These are phyloP conservation scores for Prunus davidiana DNA, from an alignment of 306 rosid genomes.

Conservation along the genomic window DNA sequence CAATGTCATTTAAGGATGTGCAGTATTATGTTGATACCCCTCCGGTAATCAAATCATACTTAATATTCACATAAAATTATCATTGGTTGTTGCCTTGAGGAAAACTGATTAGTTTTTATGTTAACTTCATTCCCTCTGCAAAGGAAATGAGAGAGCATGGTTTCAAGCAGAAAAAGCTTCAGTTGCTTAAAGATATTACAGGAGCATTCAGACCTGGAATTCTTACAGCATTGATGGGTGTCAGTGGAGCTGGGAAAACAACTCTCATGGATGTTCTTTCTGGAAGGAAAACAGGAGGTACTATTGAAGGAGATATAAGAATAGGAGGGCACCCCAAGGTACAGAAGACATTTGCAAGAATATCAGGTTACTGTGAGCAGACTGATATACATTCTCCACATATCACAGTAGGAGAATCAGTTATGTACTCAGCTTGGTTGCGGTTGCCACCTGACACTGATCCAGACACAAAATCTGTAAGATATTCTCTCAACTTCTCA, in stretches of 20 bases:
- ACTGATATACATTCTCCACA: slow-evolving; percentile 80
- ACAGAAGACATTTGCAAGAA: slow-evolving; percentile 74
- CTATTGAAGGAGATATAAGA: slow-evolving; percentile 72
- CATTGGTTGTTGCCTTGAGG: neutral
- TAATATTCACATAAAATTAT: neutral
- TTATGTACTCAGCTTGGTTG: slow-evolving; percentile 73
- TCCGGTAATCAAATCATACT: slow-evolving; percentile 23
- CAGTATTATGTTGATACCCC: slow-evolving; percentile 44
- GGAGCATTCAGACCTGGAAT: slow-evolving; percentile 86
- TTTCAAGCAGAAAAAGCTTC: slow-evolving; percentile 59
- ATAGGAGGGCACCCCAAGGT: slow-evolving; percentile 70
- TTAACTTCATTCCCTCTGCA: slow-evolving; percentile 3
- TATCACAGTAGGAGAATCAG: slow-evolving; percentile 24
- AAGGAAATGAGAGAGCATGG: slow-evolving; percentile 83
- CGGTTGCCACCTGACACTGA: slow-evolving; percentile 59
- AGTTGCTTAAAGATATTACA: slow-evolving; percentile 67
- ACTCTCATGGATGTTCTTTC: slow-evolving; percentile 88
- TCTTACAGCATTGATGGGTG: slow-evolving; percentile 82
- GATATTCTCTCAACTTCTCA: neutral
- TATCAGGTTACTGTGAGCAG: slow-evolving; percentile 86
- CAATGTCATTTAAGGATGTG: slow-evolving; percentile 37
- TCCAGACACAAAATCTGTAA: slow-evolving; percentile 56
- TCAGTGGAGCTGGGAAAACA: slow-evolving; percentile 88
- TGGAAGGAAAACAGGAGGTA: slow-evolving; percentile 79
- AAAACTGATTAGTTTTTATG: neutral